phyloP scores from a whole-genome alignment of 78 protist genomes.

The Dictyostelium firmibasis region DNA sequence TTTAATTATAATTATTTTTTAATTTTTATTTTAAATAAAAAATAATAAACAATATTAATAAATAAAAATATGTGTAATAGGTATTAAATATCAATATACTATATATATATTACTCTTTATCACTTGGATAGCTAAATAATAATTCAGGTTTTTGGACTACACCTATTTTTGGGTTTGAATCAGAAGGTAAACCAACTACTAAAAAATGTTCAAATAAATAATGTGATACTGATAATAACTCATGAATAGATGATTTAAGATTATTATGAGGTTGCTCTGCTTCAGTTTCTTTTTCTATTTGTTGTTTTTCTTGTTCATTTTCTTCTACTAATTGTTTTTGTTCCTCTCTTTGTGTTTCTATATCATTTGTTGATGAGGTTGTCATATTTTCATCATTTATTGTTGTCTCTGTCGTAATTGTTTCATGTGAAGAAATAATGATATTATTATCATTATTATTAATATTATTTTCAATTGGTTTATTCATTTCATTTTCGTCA shows the following conservation, averaged over 20 bases:
- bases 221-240: neutral
- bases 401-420: neutral
- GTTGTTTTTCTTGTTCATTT: neutral
- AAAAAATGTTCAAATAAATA: slow-evolving; percentile 58
- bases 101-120: slow-evolving; percentile 21
- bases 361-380: neutral
- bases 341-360: neutral
- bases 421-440: neutral
- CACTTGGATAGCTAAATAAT: slow-evolving; percentile 43
- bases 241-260: neutral
- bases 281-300: neutral
- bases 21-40: neutral
- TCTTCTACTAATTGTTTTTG: neutral
- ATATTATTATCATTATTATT: neutral
- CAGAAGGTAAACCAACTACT: slow-evolving; percentile 49
- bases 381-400: neutral
- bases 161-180: slow-evolving; percentile 46
- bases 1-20: too few species aligned
- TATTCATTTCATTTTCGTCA: neutral
- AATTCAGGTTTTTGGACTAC: slow-evolving; percentile 32
- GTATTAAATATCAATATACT: neutral
- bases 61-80: neutral
- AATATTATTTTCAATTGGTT: neutral
- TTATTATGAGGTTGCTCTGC: neutral
- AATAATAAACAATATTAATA: neutral